These are phyloP conservation scores for Camptophora hylomeconis DNA, from an alignment of 2,329 filamentous ascomycete genomes.

Conservation along the genomic window DNA sequence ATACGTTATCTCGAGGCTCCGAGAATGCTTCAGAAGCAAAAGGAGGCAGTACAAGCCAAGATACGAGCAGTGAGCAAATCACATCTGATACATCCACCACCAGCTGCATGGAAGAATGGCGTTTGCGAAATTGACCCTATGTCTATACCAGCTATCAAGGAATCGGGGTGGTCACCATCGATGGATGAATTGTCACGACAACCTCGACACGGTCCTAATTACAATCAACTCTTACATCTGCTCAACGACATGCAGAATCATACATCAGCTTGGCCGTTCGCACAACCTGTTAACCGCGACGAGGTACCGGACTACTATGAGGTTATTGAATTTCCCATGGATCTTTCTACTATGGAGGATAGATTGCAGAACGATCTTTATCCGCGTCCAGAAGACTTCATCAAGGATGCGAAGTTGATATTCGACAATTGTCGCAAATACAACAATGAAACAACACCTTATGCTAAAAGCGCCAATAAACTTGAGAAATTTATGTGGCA, in stretches of 20 bases:
- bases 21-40: conserved; percentile 93
- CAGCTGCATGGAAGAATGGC: conserved; percentile 71
- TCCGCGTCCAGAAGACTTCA: conserved; percentile 80
- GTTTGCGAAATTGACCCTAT: conserved; percentile 69
- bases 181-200: conserved; percentile 96
- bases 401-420: conserved; percentile 74
- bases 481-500: conserved; percentile 92
- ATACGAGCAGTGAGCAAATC: conserved; percentile 83
- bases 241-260: conserved; percentile 95
- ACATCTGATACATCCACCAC: conserved; percentile 75
- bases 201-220: conserved; percentile 89
- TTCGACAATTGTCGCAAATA: conserved; percentile 93
- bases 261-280: conserved; percentile 84
- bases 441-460: conserved; percentile 89
- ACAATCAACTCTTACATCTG: conserved; percentile 82
- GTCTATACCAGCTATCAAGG: conserved; percentile 74
- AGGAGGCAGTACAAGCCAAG: conserved; percentile 88
- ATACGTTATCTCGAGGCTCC: conserved; percentile 88
- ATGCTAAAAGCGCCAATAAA: conserved; percentile 89
- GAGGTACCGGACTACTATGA: conserved; percentile 99
- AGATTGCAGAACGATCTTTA: conserved; percentile 93
- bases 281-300: conserved; percentile 83
- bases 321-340: conserved; percentile 97
- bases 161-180: conserved; percentile 86
- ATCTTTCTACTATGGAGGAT: conserved; percentile 85